A percentile compares a stretch with the other conserved stretches of the same genome.
Evolutionary conservation across 305 asterid genomes (phyloP).

Genomic region (Fraxinus sp.): DNA sequence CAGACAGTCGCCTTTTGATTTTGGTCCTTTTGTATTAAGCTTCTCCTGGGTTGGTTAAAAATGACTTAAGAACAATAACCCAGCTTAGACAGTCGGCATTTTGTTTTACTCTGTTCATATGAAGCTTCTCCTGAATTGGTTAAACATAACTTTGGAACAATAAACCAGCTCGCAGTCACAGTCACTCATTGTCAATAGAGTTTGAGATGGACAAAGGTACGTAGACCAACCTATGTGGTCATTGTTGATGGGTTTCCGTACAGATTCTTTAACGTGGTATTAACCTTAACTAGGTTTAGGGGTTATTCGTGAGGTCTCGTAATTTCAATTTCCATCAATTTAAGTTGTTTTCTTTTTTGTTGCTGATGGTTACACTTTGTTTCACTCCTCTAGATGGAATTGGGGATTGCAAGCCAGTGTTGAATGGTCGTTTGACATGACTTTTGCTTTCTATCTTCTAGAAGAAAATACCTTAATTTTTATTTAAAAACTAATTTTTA

Average conservation of each 20-base stretch:
- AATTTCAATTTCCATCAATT: neutral
- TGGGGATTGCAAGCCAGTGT: neutral
- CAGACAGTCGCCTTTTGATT: neutral
- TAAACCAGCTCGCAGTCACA: neutral
- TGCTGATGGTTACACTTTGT: neutral
- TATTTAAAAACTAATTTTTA: too few species aligned
- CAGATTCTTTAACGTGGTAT: neutral
- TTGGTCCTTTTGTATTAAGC: too few species aligned
- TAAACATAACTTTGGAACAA: neutral
- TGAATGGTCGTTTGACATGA: neutral
- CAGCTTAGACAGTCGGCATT: neutral
- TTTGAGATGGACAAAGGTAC: neutral
- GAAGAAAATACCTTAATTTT: too few species aligned
- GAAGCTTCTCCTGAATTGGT: neutral
- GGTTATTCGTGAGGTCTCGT: neutral
- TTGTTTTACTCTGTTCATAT: neutral
- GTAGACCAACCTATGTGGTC: neutral
- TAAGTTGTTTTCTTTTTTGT: neutral
- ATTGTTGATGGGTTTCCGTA: neutral
- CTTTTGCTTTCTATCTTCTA: too few species aligned
- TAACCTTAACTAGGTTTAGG: neutral
- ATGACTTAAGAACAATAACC: neutral
- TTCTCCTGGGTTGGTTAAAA: too few species aligned
- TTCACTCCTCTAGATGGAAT: neutral
- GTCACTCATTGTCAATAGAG: neutral